These are phyloP conservation scores for Talaromyces sp. DNA, from an alignment of 2,329 filamentous ascomycete species.

Conservation along the genomic window DNA sequence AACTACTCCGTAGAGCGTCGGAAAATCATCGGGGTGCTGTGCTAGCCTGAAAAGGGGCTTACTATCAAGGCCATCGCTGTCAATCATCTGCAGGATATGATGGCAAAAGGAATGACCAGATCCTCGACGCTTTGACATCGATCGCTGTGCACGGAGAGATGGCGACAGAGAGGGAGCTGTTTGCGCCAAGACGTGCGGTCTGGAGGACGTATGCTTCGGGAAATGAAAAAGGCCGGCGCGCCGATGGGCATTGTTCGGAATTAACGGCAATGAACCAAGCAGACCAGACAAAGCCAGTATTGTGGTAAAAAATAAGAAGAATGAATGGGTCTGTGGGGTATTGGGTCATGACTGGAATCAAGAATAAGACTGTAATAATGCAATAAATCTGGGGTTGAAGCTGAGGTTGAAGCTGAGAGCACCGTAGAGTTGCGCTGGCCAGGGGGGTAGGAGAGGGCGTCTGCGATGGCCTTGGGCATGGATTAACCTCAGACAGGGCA, in stretches of 20 bases:
- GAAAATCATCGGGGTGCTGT: neutral
- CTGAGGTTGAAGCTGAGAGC: neutral
- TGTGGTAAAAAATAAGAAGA: neutral
- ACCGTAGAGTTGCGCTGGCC: neutral
- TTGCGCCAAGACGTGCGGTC: neutral
- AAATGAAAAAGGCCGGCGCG: neutral
- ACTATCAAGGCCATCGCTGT: neutral
- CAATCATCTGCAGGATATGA: constrained; percentile 6
- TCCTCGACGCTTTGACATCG: constrained; percentile 10
- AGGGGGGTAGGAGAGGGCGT: neutral
- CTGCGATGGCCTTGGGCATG: neutral
- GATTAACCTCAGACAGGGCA: neutral
- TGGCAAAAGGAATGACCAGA: neutral
- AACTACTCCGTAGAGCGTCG: neutral
- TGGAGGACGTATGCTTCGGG: constrained; percentile 6
- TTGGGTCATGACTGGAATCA: neutral
- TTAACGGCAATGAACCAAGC: neutral
- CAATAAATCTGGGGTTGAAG: neutral
- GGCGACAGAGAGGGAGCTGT: neutral
- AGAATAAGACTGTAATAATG: neutral
- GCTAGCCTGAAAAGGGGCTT: constrained; percentile 16
- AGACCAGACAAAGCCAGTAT: neutral
- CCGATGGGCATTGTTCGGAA: constrained; percentile 6
- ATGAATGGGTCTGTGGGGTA: neutral
- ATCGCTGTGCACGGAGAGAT: neutral